Conservation (phyloP, 768 basidiomycete species). For the Podaxis rugospora region DNA sequence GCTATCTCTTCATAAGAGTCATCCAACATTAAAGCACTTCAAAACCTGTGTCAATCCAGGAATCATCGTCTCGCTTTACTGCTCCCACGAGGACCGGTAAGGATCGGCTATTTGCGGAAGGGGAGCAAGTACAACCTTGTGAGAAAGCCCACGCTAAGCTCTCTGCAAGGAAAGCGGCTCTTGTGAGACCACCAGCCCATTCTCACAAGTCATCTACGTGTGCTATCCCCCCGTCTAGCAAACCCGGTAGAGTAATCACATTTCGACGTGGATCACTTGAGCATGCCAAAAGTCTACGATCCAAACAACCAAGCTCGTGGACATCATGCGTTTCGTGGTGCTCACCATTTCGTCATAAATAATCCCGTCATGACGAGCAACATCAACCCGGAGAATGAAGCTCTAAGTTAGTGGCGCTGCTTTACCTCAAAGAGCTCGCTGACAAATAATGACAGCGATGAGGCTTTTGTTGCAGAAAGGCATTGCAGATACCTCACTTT, state of each 20-base stretch:
- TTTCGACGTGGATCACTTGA: background rate
- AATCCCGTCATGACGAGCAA: background rate
- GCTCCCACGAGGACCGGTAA: background rate
- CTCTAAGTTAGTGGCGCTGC: background rate
- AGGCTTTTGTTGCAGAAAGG: background rate
- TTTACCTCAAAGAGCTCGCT: background rate
- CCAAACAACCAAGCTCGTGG: background rate
- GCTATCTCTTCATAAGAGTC: too few relatives aligned
- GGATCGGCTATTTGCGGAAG: too few relatives aligned
- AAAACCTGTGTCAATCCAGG: background rate
- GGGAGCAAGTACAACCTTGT: too few relatives aligned
- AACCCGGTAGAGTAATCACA: background rate
- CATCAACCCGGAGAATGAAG: background rate
- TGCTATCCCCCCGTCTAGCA: background rate
- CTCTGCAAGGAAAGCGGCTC: too few relatives aligned
- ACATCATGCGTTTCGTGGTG: background rate
- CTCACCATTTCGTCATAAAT: background rate
- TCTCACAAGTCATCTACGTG: too few relatives aligned
- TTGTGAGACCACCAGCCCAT: too few relatives aligned
- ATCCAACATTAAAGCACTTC: too few relatives aligned
- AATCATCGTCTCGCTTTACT: background rate
- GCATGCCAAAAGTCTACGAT: background rate
- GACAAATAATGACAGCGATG: background rate
- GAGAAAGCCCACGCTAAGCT: too few relatives aligned
- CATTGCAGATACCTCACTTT: background rate